Conservation (phyloP, 768 basidiomycete genomes). For the Mycena rosella region DNA sequence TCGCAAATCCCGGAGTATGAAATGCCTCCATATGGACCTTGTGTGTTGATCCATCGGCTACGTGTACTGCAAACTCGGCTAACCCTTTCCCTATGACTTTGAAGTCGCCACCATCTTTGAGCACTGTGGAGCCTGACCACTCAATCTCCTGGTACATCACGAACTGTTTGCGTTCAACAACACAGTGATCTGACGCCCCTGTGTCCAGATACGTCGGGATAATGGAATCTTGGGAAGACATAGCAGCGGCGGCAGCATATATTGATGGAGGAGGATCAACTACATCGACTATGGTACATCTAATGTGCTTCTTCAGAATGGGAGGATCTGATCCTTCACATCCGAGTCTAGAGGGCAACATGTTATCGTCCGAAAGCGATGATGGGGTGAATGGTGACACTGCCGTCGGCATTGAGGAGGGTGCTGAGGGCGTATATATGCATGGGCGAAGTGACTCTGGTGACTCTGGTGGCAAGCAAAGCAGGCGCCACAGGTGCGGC, state of each 20-base stretch:
- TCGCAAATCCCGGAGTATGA: neutral
- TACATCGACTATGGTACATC: constrained; percentile 23
- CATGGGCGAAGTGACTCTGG: too few species aligned
- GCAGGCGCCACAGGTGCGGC: too few species aligned
- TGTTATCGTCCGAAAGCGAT: too few species aligned
- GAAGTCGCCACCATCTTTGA: neutral
- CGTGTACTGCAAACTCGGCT: neutral
- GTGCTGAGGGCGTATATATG: too few species aligned
- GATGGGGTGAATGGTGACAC: too few species aligned
- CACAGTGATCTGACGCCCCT: neutral
- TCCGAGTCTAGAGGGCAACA: constrained; percentile 6
- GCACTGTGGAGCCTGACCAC: neutral
- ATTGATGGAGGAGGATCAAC: constrained; percentile 3
- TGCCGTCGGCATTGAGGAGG: too few species aligned
- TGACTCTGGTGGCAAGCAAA: too few species aligned
- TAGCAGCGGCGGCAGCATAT: neutral
- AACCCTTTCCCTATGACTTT: neutral
- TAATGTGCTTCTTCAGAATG: constrained; percentile 24
- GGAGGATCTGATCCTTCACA: constrained; percentile 23
- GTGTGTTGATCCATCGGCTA: neutral
- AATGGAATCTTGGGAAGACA: too few species aligned
- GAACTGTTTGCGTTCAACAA: neutral
- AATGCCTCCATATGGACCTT: neutral
- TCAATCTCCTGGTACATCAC: neutral
- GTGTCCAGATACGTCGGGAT: neutral